Evolutionary conservation across 108 stramenopile species (phyloP), one percentile per base, ranked within the genome.

Genomic region (Cyclotella atomus): DNA sequence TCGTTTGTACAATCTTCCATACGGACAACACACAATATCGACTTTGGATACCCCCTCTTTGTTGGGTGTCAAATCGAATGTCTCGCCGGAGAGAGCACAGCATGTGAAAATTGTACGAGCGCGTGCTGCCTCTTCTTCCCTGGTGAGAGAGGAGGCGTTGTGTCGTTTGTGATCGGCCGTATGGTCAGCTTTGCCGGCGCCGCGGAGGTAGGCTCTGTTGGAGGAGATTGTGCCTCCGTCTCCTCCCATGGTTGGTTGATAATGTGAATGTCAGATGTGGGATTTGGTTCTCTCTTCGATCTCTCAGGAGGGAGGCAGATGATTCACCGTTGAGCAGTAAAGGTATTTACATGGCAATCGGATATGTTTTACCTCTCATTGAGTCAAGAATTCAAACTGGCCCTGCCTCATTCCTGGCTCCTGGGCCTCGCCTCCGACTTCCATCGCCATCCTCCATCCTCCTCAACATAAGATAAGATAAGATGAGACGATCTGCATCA

Each of bases 191-290:
- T 86, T 89, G 17, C 91, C 91, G 10, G 92, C 90, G 17, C 91
- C 91, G 29, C 94, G 89, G 83, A 93, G 86, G 76, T 90, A 95
- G 47, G 71, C 65, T 23, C 94, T 80, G 73, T 87, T 93, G 24
- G 84, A 82, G 57, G 87, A 87, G 73, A 95, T 87, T 0, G 91
- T 91, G 20, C 91, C 94, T 62, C 94, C 94, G 75, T 95, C 94
- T 75, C 91, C 94, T 81, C 94, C 94, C 94, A 95, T 96, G 65
- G 59, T 88, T 64, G n/a, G n/a, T n/a, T n/a, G n/a, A n/a, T n/a
- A n/a, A n/a, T n/a, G n/a, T n/a, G n/a, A n/a, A n/a, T n/a, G n/a
- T n/a, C n/a, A n/a, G n/a, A n/a, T n/a, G n/a, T n/a, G n/a, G n/a
- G n/a, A n/a, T n/a, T n/a, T n/a, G n/a, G n/a, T n/a, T n/a, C n/a